Conservation (phyloP, 2,329 filamentous ascomycete species). For the Waltergamsia citrina region DNA sequence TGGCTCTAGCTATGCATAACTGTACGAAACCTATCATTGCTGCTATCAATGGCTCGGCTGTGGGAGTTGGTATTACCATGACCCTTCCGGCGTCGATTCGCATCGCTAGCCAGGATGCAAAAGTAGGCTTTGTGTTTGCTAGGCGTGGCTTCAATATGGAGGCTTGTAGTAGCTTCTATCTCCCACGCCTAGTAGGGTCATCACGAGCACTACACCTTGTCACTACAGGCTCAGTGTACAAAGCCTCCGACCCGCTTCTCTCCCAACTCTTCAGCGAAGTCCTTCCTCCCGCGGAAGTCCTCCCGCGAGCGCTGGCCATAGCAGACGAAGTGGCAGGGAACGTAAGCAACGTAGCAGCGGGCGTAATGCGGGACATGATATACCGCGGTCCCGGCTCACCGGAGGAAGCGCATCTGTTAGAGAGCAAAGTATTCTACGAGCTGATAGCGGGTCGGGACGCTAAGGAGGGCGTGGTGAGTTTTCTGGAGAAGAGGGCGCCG, state of each 20-base stretch:
- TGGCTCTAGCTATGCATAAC: constrained; percentile 43
- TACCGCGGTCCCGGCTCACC: constrained; percentile 47
- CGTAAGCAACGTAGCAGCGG: constrained; percentile 53
- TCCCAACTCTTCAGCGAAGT: constrained; percentile 58
- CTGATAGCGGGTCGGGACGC: constrained; percentile 50
- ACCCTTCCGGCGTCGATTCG: constrained; percentile 45
- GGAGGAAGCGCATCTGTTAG: constrained; percentile 62
- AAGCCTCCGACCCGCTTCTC: constrained; percentile 37
- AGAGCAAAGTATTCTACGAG: constrained; percentile 54
- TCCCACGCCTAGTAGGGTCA: constrained; percentile 59
- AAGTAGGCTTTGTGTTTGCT: constrained; percentile 67
- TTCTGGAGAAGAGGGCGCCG: constrained; percentile 58
- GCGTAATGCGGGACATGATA: constrained; percentile 65
- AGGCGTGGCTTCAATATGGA: constrained; percentile 65
- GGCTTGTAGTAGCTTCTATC: constrained; percentile 61
- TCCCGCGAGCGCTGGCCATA: constrained; percentile 55
- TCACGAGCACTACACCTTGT: constrained; percentile 54
- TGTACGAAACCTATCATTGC: constrained; percentile 50
- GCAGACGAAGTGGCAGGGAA: constrained; percentile 59
- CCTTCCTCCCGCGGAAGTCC: constrained; percentile 48
- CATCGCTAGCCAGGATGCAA: constrained; percentile 45
- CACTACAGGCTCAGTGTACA: constrained; percentile 57
- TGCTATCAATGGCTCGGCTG: constrained; percentile 49
- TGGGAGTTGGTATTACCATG: constrained; percentile 54
- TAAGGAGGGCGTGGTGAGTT: constrained; percentile 58